Conservation (phyloP, 2,329 filamentous ascomycete species). For the Penicillium sp. region DNA sequence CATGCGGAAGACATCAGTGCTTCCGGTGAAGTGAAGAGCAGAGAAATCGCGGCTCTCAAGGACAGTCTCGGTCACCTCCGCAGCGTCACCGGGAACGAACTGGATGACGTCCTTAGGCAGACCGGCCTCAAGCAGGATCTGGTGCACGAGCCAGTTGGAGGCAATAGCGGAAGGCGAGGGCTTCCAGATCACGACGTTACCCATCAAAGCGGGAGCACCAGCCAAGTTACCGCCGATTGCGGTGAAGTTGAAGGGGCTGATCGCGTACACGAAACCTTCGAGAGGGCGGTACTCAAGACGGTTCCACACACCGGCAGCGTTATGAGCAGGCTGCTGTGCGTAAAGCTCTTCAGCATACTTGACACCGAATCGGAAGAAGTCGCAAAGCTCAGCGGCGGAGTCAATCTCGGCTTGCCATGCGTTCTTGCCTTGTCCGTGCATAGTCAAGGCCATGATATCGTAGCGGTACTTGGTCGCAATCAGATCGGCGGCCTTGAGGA, state of each 20-base stretch:
- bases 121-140: slow-evolving; percentile 87
- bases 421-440: slow-evolving; percentile 97
- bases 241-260: slow-evolving; percentile 96
- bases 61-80: slow-evolving; percentile 74
- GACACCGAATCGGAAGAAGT: slow-evolving; percentile 90
- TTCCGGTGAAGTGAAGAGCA: slow-evolving; percentile 92
- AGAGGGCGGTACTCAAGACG: slow-evolving; percentile 83
- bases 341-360: slow-evolving; percentile 92
- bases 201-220: slow-evolving; percentile 78
- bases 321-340: slow-evolving; percentile 77
- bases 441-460: slow-evolving; percentile 92
- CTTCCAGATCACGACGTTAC: slow-evolving; percentile 96
- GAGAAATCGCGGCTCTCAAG: slow-evolving; percentile 78
- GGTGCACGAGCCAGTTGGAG: slow-evolving; percentile 87
- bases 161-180: slow-evolving; percentile 84
- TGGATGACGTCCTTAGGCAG: slow-evolving; percentile 88
- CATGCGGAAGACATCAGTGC: slow-evolving; percentile 84
- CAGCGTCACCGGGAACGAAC: slow-evolving; percentile 86
- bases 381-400: slow-evolving; percentile 83
- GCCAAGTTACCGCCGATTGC: slow-evolving; percentile 87
- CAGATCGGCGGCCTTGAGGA: slow-evolving; percentile 92
- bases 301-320: slow-evolving; percentile 86
- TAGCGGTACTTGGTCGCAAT: slow-evolving; percentile 91
- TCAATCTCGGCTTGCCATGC: slow-evolving; percentile 99
- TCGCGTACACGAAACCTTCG: slow-evolving; percentile 92